phyloP scores from a whole-genome alignment of 805 yeast genomes.

The Saccharomycopsis sp. region DNA sequence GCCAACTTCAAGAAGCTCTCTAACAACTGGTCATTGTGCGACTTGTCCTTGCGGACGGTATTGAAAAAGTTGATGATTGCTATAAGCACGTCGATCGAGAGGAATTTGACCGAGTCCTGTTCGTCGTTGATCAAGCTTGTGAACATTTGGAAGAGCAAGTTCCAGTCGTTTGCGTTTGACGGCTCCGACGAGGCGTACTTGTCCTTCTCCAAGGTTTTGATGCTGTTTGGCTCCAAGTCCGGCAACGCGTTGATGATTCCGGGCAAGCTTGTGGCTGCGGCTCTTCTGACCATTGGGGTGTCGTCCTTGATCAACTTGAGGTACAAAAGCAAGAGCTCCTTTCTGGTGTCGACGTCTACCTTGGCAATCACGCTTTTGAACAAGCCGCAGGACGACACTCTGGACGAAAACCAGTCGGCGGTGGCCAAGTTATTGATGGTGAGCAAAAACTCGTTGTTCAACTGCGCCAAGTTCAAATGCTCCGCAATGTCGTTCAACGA shows the following conservation, averaged over 20 bases:
- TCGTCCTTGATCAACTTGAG: slow-evolving; percentile 77
- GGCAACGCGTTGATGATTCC: slow-evolving; percentile 55
- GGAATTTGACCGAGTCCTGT: slow-evolving; percentile 91
- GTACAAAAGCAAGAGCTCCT: slow-evolving; percentile 59
- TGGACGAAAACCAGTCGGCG: slow-evolving; percentile 91
- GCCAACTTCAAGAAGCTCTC: slow-evolving; percentile 63
- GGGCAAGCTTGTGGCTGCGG: slow-evolving; percentile 85
- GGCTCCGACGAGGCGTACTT: slow-evolving; percentile 26
- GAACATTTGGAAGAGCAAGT: slow-evolving; percentile 74
- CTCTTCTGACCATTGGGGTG: slow-evolving; percentile 95
- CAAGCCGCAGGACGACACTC: slow-evolving; percentile 87
- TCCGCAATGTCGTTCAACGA: slow-evolving; percentile 68
- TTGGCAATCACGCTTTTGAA: slow-evolving; percentile 62
- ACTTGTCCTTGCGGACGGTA: slow-evolving; percentile 40
- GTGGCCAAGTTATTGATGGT: slow-evolving; percentile 70
- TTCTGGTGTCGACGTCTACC: slow-evolving; percentile 49
- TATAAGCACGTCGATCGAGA: slow-evolving; percentile 82
- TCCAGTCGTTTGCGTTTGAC: slow-evolving; percentile 61
- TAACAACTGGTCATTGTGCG: slow-evolving; percentile 58
- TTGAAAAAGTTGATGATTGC: slow-evolving; percentile 70
- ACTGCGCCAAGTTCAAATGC: slow-evolving; percentile 55
- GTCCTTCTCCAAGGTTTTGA: slow-evolving; percentile 9
- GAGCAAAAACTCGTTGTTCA: slow-evolving; percentile 62
- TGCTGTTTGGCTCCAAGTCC: slow-evolving; percentile 24
- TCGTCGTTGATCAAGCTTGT: slow-evolving; percentile 70